Base-by-base conservation (phyloP, 305 asterid genomes). In the Nicotiana rustica region DNA sequence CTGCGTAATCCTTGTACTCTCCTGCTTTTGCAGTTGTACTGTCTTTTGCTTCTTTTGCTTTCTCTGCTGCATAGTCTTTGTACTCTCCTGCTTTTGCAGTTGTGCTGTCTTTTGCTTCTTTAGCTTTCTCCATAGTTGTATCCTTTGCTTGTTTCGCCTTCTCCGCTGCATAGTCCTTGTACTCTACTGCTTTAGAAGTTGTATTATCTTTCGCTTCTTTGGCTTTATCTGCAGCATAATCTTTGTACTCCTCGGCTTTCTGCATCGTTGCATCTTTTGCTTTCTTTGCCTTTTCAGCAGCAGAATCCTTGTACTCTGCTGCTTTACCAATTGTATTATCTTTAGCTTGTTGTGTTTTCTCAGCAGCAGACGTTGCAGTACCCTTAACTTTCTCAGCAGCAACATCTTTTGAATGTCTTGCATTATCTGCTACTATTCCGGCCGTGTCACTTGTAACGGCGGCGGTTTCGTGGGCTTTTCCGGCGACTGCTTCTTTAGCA, bases 401-500 rank as follows among this genome's bases (percentile, higher is more conserved):
- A 0, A 77, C 41, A 6, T 88, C 89, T 19, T 81, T 83, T 6
- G 31, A 10, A 6, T 75, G 85, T 44, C 21, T 19, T 2, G 84
- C 88, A 44, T 79, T 82, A 1, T 81, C 81, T 0, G 81, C 82
- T 0, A 81, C 64, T 9, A 7, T 57, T 2, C 33, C 83, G 3
- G 85, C 71, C 1, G 85, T 84, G 10, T 83, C 90, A 3, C 71
- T 78, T 0, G 89, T 79, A 1, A 2, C 82, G 0, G 81, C 88
- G 0, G 89, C 88, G 1, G 92, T 65, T 19, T 90, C 95, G 0
- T 85, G 77, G 33, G 94, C 86, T 67, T 92, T 92, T 4, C 96
- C 96, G 70, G 89, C 35, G 1, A 92, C 94, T 4, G 93, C 92
- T 1, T 91, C 96, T 75, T 91, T 92, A 0, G 96, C 96, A 0